Evolutionary conservation across 2,329 filamentous ascomycete genomes (phyloP).

Genomic region (Aspergillus tamarii): DNA sequence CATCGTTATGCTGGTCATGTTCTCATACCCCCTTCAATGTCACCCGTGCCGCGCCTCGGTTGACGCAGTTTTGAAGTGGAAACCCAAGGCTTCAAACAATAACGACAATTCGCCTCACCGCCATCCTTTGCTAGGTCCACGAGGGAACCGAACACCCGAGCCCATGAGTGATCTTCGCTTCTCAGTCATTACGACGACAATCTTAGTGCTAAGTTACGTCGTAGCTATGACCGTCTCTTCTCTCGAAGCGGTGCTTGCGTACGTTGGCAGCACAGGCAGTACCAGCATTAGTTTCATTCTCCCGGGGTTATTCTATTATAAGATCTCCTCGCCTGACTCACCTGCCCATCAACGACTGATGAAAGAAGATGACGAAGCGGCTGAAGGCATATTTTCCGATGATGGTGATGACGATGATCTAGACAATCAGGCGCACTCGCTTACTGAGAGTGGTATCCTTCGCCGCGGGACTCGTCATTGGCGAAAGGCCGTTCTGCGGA

Average conservation of each 20-base stretch:
- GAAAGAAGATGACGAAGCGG: constrained; percentile 83
- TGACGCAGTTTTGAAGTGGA: constrained; percentile 92
- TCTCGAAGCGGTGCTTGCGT: constrained; percentile 87
- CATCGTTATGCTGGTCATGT: constrained; percentile 94
- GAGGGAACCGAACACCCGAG: constrained; percentile 51
- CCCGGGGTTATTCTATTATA: constrained; percentile 96
- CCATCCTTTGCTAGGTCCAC: constrained; percentile 45
- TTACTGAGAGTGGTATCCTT: constrained; percentile 61
- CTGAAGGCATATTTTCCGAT: constrained; percentile 55
- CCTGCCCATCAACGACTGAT: constrained; percentile 81
- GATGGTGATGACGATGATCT: constrained; percentile 32
- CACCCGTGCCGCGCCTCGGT: constrained; percentile 95
- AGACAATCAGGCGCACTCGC: constrained; percentile 42
- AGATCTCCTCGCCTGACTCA: constrained; percentile 89
- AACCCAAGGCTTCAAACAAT: constrained; percentile 56
- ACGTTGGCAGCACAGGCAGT: constrained; percentile 90
- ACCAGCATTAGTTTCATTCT: constrained; percentile 97
- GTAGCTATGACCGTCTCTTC: constrained; percentile 89
- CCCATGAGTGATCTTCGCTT: constrained; percentile 86
- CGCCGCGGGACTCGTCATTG: constrained; percentile 66
- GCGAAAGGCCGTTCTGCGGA: constrained; percentile 68
- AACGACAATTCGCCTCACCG: constrained; percentile 48
- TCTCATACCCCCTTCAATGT: constrained; percentile 92
- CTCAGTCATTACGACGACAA: constrained; percentile 81
- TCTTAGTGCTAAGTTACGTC: constrained; percentile 82